phyloP scores from a whole-genome alignment of 2,329 filamentous ascomycete species.

The Cercospora sp. region DNA sequence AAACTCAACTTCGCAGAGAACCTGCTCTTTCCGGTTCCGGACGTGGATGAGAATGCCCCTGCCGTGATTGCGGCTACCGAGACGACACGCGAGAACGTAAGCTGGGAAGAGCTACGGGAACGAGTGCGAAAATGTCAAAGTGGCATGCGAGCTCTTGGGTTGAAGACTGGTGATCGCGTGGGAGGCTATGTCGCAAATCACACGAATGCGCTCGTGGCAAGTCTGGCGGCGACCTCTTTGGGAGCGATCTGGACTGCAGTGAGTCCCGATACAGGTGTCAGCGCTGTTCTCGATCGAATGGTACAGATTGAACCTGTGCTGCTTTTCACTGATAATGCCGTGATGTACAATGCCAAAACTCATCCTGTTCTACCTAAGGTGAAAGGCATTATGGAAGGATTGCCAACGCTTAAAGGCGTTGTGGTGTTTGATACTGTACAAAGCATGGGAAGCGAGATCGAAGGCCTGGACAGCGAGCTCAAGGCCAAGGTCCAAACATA shows the following conservation, averaged over 20 bases:
- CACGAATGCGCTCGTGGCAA: slow-evolving; percentile 79
- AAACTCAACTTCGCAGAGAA: slow-evolving; percentile 94
- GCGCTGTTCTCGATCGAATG: slow-evolving; percentile 84
- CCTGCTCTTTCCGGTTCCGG: slow-evolving; percentile 72
- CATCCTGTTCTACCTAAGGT: slow-evolving; percentile 82
- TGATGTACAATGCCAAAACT: slow-evolving; percentile 86
- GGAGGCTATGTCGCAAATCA: slow-evolving; percentile 86
- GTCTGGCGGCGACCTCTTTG: slow-evolving; percentile 78
- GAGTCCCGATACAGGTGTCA: slow-evolving; percentile 87
- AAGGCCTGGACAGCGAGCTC: slow-evolving; percentile 20
- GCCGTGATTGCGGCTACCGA: slow-evolving; percentile 85
- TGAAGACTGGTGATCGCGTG: slow-evolving; percentile 63
- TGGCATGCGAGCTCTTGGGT: slow-evolving; percentile 65
- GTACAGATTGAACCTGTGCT: slow-evolving; percentile 80
- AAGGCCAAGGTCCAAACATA: slow-evolving; percentile 29
- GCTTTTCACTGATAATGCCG: slow-evolving; percentile 84
- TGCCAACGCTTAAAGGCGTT: slow-evolving; percentile 68
- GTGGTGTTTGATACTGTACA: slow-evolving; percentile 70
- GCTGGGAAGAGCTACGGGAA: slow-evolving; percentile 80
- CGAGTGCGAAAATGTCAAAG: slow-evolving; percentile 72
- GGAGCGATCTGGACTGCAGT: slow-evolving; percentile 93
- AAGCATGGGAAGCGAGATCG: slow-evolving; percentile 43
- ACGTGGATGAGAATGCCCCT: slow-evolving; percentile 59
- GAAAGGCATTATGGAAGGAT: slow-evolving; percentile 67
- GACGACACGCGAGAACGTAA: slow-evolving; percentile 62